Base-by-base conservation (phyloP, 129 eudicot genomes). In the Erigeron canadensis region DNA sequence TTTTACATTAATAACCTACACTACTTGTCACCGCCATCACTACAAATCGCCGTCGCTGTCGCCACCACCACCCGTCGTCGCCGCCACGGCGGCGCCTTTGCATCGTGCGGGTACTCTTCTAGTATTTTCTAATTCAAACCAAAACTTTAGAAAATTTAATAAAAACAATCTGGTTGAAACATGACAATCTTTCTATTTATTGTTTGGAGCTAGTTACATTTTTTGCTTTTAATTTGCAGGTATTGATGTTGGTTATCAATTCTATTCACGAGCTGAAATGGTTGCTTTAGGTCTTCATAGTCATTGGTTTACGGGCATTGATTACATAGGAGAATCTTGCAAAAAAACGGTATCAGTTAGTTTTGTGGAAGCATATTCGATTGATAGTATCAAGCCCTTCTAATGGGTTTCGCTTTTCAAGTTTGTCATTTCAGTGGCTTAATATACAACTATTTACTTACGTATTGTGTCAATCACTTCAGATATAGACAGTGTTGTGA, bases 191-290 rank as follows among this genome's bases (percentile, higher is more conserved):
- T 23, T 23, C 34, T 23, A 23, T 23, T 23, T 23, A 23, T 23
- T 23, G 34, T 23, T 23, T 23, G 34, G 34, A 23, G 34, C 2
- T 23, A 23, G 34, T 23, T 23, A 23, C 34, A 2, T 23, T 23
- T 23, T 23, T 2, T 23, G 34, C 34, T 23, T 23, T 23, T 23
- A 23, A 23, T 23, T 23, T 23, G 34, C 34, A 23, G 90, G 90
- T 44, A 74, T 85, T 11, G 80, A 81, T 61, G 81, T 83, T 69
- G 88, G 88, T 39, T 58, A 74, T 79, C 77, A 72, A 16, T 83
- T 86, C 57, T 75, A 58, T 81, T 83, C 91, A 63, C 79, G 88
- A 57, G 73, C 78, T 41, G 88, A 81, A 66, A 86, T 86, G 91
- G 80, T 65, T 21, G 88, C 81, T 38, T 2, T 86, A 48, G 91